Evolutionary conservation across 768 basidiomycete species (phyloP).

Genomic region (Lactifluus volemus): DNA sequence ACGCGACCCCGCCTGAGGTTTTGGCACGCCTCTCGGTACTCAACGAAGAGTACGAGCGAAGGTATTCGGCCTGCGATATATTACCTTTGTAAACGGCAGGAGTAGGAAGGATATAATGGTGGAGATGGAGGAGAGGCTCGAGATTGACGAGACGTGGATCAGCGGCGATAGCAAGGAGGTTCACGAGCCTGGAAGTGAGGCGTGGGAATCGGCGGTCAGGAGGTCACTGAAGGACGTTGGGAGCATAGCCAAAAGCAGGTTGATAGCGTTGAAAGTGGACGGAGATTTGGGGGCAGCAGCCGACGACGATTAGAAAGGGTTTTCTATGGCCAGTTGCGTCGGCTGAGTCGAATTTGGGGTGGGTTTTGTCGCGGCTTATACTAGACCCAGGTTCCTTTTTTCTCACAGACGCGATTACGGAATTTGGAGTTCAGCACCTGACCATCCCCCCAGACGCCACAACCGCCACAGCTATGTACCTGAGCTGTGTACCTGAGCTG

Average conservation of each 20-base stretch:
- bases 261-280: slow-evolving; percentile 37
- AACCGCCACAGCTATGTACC: neutral
- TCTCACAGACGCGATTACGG: neutral
- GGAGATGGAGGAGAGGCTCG: slow-evolving; percentile 70
- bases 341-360: no score
- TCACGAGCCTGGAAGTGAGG: slow-evolving; percentile 32
- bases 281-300: slow-evolving; percentile 21
- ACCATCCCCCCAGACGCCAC: neutral
- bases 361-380: neutral
- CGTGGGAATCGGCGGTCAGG: slow-evolving; percentile 59
- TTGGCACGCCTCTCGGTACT: slow-evolving; percentile 63
- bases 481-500: neutral
- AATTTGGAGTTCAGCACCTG: neutral
- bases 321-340: no score
- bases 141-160: slow-evolving; percentile 38
- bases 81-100: slow-evolving; percentile 89
- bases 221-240: slow-evolving; percentile 71
- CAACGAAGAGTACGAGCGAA: slow-evolving; percentile 67
- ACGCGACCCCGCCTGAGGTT: slow-evolving; percentile 63
- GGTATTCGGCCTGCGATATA: slow-evolving; percentile 72
- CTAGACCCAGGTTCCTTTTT: neutral
- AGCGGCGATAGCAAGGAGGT: slow-evolving; percentile 29
- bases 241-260: slow-evolving; percentile 63
- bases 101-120: slow-evolving; percentile 58
- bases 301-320: neutral